A percentile compares a stretch with the other conserved stretches of the same genome.
Evolutionary conservation across 768 basidiomycete species (phyloP).

Genomic region (Mycena epipterygia): DNA sequence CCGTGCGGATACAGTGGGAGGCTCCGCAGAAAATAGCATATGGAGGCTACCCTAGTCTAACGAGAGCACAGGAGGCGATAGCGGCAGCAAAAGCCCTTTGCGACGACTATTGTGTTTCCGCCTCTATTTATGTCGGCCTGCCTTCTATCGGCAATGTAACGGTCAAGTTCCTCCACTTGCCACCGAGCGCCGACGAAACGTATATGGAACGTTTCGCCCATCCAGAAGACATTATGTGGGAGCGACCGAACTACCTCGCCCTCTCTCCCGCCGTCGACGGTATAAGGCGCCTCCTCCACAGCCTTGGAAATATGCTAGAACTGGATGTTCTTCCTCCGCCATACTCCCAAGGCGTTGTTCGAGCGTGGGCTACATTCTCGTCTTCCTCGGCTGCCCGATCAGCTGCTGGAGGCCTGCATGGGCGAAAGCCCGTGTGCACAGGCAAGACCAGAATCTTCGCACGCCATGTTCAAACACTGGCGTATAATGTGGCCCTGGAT

Average conservation of each 20-base stretch:
- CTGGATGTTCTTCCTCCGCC: conserved; percentile 67
- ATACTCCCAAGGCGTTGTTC: conserved; percentile 61
- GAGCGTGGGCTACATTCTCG: conserved; percentile 69
- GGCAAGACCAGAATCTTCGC: conserved; percentile 64
- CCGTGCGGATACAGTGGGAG: conserved; percentile 72
- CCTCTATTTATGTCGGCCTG: conserved; percentile 65
- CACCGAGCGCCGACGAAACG: conserved; percentile 56
- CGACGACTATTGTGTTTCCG: conserved; percentile 59
- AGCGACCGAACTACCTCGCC: conserved; percentile 63
- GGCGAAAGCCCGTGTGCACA: conserved; percentile 57
- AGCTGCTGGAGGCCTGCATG: conserved; percentile 64
- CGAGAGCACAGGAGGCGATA: conserved; percentile 67
- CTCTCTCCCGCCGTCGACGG: conserved; percentile 53
- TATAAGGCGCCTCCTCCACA: conserved; percentile 56
- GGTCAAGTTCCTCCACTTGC: conserved; percentile 71
- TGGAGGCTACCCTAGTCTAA: conserved; percentile 68
- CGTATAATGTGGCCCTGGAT: conserved; percentile 55
- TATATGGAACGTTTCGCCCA: conserved; percentile 61
- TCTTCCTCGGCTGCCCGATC: conserved; percentile 64
- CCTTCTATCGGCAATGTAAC: conserved; percentile 72
- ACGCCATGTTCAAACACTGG: conserved; percentile 66
- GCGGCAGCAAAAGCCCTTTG: conserved; percentile 53
- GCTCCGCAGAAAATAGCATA: conserved; percentile 70
- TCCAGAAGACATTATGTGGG: conserved; percentile 65
- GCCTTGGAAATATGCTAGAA: conserved; percentile 46